Evolutionary conservation across 805 yeast genomes (phyloP).

Genomic region (Suhomyces sp.): DNA sequence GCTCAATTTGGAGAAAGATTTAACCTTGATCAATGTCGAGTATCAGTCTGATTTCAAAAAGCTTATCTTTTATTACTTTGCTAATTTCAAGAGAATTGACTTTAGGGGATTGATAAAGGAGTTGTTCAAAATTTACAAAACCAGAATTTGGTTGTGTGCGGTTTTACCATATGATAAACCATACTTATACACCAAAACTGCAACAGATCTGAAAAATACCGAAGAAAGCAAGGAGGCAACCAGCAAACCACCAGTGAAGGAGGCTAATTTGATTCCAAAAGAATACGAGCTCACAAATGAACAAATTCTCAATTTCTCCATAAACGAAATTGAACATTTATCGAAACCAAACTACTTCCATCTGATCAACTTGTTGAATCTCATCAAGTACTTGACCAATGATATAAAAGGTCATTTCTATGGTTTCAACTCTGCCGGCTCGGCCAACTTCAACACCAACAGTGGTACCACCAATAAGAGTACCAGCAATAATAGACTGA

Average conservation of each 20-base stretch:
- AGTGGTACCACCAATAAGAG: not conserved
- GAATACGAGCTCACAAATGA: constrained; percentile 41
- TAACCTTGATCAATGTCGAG: constrained; percentile 40
- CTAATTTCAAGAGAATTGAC: constrained; percentile 44
- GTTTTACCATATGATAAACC: constrained; percentile 41
- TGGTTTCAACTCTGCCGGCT: constrained; percentile 28
- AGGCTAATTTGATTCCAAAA: constrained; percentile 22
- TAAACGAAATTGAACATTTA: constrained; percentile 42
- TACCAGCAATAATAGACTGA: not conserved
- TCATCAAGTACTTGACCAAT: constrained; percentile 41
- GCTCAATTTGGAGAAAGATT: constrained; percentile 44
- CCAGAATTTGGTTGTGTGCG: constrained; percentile 48
- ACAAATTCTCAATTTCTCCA: constrained; percentile 40
- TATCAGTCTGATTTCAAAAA: constrained; percentile 45
- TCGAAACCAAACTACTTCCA: constrained; percentile 50
- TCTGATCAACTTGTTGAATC: constrained; percentile 45
- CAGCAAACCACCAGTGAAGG: constrained; percentile 1
- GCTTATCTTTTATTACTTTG: constrained; percentile 44
- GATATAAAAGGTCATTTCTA: constrained; percentile 43
- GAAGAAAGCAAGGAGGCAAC: constrained; percentile 6
- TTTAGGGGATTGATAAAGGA: constrained; percentile 44
- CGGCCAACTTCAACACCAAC: not conserved
- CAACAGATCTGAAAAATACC: constrained; percentile 1
- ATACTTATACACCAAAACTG: constrained; percentile 20
- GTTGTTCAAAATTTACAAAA: constrained; percentile 44